These are phyloP conservation scores for Zymoseptoria brevis DNA, from an alignment of 2,329 filamentous ascomycete species.

Conservation along the genomic window DNA sequence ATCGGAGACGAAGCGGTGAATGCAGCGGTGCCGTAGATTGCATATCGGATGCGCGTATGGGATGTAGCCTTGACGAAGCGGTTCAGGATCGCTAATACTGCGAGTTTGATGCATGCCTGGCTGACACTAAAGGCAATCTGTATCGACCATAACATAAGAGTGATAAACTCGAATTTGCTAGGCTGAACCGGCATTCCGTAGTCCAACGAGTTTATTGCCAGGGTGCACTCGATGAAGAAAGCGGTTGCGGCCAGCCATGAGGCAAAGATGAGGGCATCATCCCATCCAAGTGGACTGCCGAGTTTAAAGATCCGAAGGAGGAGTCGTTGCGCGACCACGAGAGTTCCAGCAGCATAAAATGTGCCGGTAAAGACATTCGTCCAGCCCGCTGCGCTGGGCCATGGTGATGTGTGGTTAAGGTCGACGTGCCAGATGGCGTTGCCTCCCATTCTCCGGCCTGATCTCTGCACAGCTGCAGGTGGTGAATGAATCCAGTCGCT, in stretches of 20 bases:
- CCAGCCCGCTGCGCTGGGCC: slow-evolving; percentile 14
- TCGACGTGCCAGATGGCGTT: background rate
- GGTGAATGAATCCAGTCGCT: background rate
- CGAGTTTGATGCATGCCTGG: background rate
- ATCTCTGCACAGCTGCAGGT: background rate
- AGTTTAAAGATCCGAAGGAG: slow-evolving; percentile 25
- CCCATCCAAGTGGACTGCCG: slow-evolving; percentile 24
- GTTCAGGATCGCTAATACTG: background rate
- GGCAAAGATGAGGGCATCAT: slow-evolving; percentile 21
- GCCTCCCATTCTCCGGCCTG: background rate
- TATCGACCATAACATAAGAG: slow-evolving; percentile 20
- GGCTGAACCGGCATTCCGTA: slow-evolving; percentile 32
- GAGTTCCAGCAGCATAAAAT: slow-evolving; percentile 20
- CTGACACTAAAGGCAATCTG: slow-evolving; percentile 29
- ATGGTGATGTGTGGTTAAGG: background rate
- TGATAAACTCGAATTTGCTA: slow-evolving; percentile 15
- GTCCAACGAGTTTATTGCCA: slow-evolving; percentile 22
- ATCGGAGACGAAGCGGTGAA: background rate
- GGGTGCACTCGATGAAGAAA: slow-evolving; percentile 20
- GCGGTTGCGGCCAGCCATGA: slow-evolving; percentile 9
- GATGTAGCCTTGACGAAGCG: background rate
- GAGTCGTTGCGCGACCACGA: slow-evolving; percentile 23
- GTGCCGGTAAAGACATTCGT: slow-evolving; percentile 25
- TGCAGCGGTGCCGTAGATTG: background rate
- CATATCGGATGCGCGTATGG: background rate